Conservation (phyloP, 78 protist genomes). For the Cavenderia fasciculata region DNA sequence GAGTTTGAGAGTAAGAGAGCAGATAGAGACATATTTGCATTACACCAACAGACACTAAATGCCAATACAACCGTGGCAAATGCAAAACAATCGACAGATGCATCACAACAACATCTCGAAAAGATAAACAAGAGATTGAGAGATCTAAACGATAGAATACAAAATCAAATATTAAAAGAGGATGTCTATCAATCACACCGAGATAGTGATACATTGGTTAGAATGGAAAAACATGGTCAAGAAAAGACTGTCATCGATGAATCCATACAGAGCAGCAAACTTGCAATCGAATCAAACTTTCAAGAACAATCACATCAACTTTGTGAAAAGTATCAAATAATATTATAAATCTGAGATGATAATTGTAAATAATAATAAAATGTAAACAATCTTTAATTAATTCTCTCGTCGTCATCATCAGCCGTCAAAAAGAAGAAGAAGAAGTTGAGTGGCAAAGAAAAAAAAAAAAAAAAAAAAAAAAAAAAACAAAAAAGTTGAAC, state of each 20-base stretch:
- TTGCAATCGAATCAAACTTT: constrained; percentile 23
- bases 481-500: too few relatives aligned
- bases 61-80: constrained; percentile 31
- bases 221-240: not conserved
- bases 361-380: too few relatives aligned
- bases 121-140: not conserved
- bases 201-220: constrained; percentile 19
- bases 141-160: not conserved
- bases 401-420: too few relatives aligned
- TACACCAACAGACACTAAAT: constrained; percentile 22
- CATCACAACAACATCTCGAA: not conserved
- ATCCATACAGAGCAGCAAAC: not conserved
- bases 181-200: constrained; percentile 44
- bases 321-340: constrained; percentile 56
- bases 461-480: too few relatives aligned
- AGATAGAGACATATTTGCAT: constrained; percentile 41
- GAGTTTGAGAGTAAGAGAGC: constrained; percentile 39
- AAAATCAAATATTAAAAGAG: constrained; percentile 6
- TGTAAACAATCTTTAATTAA: too few relatives aligned
- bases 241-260: constrained; percentile 29
- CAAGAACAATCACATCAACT: constrained; percentile 6
- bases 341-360: too few relatives aligned
- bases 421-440: too few relatives aligned
- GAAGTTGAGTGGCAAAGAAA: too few relatives aligned
- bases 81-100: not conserved